These are phyloP conservation scores for Neonectria hederae DNA, from an alignment of 2,329 filamentous ascomycete species.

Conservation along the genomic window DNA sequence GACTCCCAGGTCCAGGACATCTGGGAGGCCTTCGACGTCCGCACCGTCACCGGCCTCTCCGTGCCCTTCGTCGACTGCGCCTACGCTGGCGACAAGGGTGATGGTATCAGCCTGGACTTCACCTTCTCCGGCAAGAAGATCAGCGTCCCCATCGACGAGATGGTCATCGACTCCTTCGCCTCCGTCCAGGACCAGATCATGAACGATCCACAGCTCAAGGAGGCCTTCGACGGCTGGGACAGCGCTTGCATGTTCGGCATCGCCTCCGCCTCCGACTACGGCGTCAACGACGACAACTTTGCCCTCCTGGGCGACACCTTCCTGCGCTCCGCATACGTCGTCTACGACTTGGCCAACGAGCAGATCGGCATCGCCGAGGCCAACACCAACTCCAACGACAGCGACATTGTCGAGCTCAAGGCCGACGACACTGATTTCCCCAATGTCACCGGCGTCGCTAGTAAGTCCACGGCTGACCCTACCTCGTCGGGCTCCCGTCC, in stretches of 20 bases:
- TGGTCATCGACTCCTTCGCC: constrained; percentile 58
- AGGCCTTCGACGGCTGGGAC: constrained; percentile 50
- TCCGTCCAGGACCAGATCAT: constrained; percentile 51
- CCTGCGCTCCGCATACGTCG: constrained; percentile 65
- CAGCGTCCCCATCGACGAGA: constrained; percentile 61
- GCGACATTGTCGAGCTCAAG: constrained; percentile 57
- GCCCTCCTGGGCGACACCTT: constrained; percentile 68
- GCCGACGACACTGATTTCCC: constrained; percentile 52
- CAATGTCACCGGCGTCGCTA: constrained; percentile 54
- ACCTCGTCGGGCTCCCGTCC: constrained; percentile 15
- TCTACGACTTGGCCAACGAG: constrained; percentile 62
- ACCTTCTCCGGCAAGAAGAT: constrained; percentile 60
- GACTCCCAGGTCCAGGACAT: constrained; percentile 63
- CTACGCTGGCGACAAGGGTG: constrained; percentile 54
- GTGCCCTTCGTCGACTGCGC: constrained; percentile 64
- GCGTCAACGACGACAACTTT: constrained; percentile 42
- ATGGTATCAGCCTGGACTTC: constrained; percentile 60
- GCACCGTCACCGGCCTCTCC: constrained; percentile 51
- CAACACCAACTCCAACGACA: constrained; percentile 57
- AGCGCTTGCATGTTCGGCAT: constrained; percentile 66
- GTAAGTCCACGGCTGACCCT: constrained; percentile 36
- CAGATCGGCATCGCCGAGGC: constrained; percentile 63
- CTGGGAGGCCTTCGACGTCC: constrained; percentile 62
- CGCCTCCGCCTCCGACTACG: constrained; percentile 51
- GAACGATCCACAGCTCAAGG: constrained; percentile 47